Evolutionary conservation across 179 eudicot genomes (phyloP).

Genomic region (Silene noctiflora): DNA sequence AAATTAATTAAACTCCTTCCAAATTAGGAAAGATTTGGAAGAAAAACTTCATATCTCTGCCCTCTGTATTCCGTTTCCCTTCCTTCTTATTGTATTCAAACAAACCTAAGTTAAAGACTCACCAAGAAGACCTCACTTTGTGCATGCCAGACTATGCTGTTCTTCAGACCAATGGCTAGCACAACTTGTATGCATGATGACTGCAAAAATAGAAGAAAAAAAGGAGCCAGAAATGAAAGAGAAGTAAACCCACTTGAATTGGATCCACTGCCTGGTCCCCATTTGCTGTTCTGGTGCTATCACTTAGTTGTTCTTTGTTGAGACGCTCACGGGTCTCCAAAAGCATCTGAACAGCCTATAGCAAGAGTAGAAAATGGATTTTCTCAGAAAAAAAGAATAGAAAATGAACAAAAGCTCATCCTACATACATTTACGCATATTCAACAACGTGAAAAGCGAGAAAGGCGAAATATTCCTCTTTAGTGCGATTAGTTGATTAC

Average conservation of each 20-base stretch:
- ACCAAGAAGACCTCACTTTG: too few relatives aligned
- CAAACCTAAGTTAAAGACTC: too few relatives aligned
- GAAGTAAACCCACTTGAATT: slow-evolving; percentile 56
- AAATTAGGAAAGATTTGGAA: too few relatives aligned
- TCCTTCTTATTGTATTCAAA: too few relatives aligned
- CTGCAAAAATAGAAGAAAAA: neutral
- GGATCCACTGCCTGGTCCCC: slow-evolving; percentile 54
- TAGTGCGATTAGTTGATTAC: neutral
- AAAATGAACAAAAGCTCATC: neutral
- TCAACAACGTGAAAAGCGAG: neutral
- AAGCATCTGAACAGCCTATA: slow-evolving; percentile 86
- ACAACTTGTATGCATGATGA: neutral
- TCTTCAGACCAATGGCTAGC: neutral
- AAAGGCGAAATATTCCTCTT: neutral
- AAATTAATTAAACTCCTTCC: too few relatives aligned
- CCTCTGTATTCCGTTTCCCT: too few relatives aligned
- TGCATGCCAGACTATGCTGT: too few relatives aligned
- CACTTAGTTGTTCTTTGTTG: slow-evolving; percentile 36
- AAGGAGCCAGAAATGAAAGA: neutral
- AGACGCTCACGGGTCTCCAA: slow-evolving; percentile 58
- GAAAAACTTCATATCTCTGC: too few relatives aligned
- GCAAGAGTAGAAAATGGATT: slow-evolving; percentile 1
- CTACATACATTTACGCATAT: neutral
- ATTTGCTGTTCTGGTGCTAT: slow-evolving; percentile 18
- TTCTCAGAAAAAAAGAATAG: neutral